A percentile compares a stretch with the other conserved stretches of the same genome.
Evolutionary conservation across 257 asterid genomes (phyloP).

Genomic region (Solanum piurae): DNA sequence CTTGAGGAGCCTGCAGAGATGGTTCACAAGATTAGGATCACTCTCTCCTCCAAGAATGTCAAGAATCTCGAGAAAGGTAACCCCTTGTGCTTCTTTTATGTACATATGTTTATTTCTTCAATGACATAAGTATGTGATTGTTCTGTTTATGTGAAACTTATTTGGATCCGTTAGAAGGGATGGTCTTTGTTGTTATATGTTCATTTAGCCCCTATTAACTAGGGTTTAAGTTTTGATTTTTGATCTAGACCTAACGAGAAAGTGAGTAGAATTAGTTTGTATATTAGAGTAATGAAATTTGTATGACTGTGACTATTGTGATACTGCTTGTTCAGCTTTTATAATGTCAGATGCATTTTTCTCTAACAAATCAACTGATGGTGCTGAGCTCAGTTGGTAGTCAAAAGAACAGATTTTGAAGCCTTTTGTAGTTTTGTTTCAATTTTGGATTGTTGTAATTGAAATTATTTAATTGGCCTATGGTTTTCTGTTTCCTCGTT

Average conservation of each 20-base stretch:
- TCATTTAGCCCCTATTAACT: not conserved
- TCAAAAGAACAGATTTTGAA: not conserved
- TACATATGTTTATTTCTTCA: not conserved
- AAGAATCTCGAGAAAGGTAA: conserved; percentile 1
- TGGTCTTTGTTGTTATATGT: not conserved
- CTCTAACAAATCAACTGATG: not conserved
- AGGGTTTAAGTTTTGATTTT: not conserved
- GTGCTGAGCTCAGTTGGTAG: not conserved
- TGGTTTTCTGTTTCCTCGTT: not conserved
- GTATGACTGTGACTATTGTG: not conserved
- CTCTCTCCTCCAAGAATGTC: not conserved
- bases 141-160: not conserved
- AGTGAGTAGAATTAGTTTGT: not conserved
- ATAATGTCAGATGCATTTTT: not conserved
- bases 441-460: not conserved
- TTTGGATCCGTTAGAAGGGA: not conserved
- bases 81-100: not conserved
- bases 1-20: not conserved
- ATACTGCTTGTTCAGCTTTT: not conserved
- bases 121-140: not conserved
- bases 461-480: not conserved
- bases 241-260: not conserved
- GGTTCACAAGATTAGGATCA: not conserved
- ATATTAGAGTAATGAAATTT: not conserved
- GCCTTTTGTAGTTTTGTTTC: not conserved